Base-by-base conservation (phyloP, 495 filamentous ascomycete genomes). In the Hypoxylon cercidicola region DNA sequence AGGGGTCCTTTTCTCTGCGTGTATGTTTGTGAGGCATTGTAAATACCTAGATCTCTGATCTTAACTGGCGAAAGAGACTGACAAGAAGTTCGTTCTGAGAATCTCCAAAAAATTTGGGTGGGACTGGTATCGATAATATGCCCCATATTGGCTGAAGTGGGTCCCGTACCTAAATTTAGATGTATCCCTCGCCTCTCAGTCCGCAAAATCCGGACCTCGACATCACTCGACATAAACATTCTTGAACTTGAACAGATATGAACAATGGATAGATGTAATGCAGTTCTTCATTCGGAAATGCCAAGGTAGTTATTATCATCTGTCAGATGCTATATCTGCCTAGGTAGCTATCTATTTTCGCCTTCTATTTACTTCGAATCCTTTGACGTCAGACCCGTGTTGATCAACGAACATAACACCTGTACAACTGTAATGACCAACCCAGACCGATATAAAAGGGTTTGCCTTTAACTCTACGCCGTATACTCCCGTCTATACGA, bases 21-120 rank as follows among this genome's bases (percentile, higher is more conserved):
- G 89, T 92, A 73, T 95, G 91, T 75, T 94, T 95, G 81, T 93
- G 90, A 78, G 91, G 91, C 91, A 95, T 95, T 39, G 59, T 71
- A 59, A 41, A 6, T 19, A 18, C 2, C 15, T 18, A 4, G 16
- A 5, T 9, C 16, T 10, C 20, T 18, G 16, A 7, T 43, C 16
- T 43, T 18, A 11, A 16, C 4, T 16, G n/a, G 5, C 12, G 12
- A 44, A 28, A 15, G 18, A 43, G 18, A 45, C 9, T 12, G 9
- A 28, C 1, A 20, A n/a, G 19, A n/a, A 7, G 15, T 20, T 43
- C 11, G 16, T 43, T 15, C 8, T 43, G 40, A 43, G 2, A 5
- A 25, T 25, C 23, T 25, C 5, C 23, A 25, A 25, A 25, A 25
- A 25, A 25, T 25, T 25, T 25, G 30, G 9, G 30, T 8, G 5